A percentile compares a stretch with the other conserved stretches of the same genome.
These are phyloP conservation scores for Myriosclerotinia scirpicola DNA, from an alignment of 2,329 filamentous ascomycete genomes.

Conservation along the genomic window DNA sequence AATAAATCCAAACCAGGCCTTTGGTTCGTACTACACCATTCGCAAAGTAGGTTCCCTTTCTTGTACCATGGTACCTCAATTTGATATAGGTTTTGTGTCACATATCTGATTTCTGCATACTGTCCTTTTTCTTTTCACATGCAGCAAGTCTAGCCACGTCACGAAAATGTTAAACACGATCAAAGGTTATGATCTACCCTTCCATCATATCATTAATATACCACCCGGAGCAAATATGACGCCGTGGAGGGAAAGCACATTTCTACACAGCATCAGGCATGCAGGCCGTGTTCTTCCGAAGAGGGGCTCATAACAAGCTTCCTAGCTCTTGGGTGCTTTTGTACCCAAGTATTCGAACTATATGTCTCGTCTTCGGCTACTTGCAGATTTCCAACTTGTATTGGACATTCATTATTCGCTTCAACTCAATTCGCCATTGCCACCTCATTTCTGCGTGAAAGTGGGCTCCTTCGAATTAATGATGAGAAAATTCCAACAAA, in stretches of 20 bases:
- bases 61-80: not conserved
- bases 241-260: conserved; percentile 16
- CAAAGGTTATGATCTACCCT: conserved; percentile 15
- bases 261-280: conserved; percentile 22
- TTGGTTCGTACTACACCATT: conserved; percentile 18
- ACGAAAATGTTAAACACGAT: conserved; percentile 5
- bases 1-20: conserved; percentile 17
- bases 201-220: not conserved
- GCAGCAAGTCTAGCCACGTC: conserved; percentile 24
- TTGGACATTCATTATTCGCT: not conserved
- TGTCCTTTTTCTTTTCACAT: conserved; percentile 6
- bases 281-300: conserved; percentile 22
- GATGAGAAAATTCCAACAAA: not conserved
- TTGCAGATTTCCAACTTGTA: not conserved
- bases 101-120: conserved; percentile 11
- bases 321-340: not conserved
- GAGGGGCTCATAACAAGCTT: conserved; percentile 7
- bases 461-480: not conserved
- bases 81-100: conserved; percentile 18
- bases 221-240: conserved; percentile 19
- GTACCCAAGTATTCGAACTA: not conserved
- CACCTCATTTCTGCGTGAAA: conserved; percentile 19
- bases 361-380: not conserved
- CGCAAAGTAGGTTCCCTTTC: not conserved
- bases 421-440: conserved; percentile 9